Evolutionary conservation across 139 green algal genomes (phyloP).

Genomic region (Chlorella vulgaris): DNA sequence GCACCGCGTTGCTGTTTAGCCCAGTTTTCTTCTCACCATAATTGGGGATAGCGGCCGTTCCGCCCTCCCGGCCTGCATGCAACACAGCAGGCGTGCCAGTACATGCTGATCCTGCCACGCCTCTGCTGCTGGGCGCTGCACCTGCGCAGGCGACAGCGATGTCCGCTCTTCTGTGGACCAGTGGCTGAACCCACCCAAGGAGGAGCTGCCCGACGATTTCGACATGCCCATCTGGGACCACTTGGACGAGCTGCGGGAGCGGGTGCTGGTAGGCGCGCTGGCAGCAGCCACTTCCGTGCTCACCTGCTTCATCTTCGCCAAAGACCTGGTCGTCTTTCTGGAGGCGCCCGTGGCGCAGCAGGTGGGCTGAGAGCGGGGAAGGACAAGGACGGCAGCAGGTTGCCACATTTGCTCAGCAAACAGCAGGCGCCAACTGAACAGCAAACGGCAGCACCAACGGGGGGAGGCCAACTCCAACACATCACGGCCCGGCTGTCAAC

Average conservation of each 20-base stretch:
- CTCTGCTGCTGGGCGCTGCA: not conserved
- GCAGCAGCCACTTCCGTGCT: slow-evolving; percentile 72
- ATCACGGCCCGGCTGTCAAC: too few species aligned
- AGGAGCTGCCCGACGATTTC: slow-evolving; percentile 88
- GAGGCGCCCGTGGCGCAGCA: slow-evolving; percentile 87
- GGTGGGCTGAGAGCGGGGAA: not conserved
- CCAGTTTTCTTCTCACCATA: too few species aligned
- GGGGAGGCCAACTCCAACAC: too few species aligned
- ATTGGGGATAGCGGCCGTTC: too few species aligned
- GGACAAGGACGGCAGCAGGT: not conserved
- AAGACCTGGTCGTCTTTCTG: slow-evolving; percentile 94
- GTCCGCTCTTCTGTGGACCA: slow-evolving; percentile 59
- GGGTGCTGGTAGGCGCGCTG: slow-evolving; percentile 43
- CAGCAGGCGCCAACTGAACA: not conserved
- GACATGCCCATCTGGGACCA: slow-evolving; percentile 98
- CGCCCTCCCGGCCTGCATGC: too few species aligned
- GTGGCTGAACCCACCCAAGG: slow-evolving; percentile 82
- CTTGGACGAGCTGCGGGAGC: slow-evolving; percentile 52
- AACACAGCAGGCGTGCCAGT: too few species aligned
- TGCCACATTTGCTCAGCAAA: too few species aligned
- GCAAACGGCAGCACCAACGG: too few species aligned
- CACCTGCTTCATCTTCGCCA: slow-evolving; percentile 84
- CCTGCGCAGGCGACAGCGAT: slow-evolving; percentile 19
- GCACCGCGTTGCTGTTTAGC: too few species aligned
- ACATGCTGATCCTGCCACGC: not conserved